phyloP scores from a whole-genome alignment of 2,329 filamentous ascomycete genomes.

The Lizonia empirigonia region DNA sequence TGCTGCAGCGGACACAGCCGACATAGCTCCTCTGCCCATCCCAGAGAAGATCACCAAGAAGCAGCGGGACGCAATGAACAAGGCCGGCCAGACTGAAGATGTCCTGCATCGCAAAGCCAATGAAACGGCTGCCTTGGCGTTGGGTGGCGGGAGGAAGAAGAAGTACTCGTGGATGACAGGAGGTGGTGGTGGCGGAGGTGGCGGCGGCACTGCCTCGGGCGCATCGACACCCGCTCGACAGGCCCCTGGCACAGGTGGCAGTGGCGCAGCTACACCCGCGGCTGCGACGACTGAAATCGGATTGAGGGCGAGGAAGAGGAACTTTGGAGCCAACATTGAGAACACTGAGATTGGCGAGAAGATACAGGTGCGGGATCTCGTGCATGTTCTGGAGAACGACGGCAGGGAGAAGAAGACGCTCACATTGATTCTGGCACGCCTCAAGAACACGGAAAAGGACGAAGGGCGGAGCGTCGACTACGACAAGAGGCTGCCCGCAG shows the following conservation, averaged over 20 bases:
- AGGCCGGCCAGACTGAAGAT: constrained; percentile 74
- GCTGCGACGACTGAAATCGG: constrained; percentile 37
- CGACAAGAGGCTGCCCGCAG: constrained; percentile 16
- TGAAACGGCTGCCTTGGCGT: constrained; percentile 79
- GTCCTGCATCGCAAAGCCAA: constrained; percentile 83
- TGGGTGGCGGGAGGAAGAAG: constrained; percentile 66
- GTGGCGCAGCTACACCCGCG: constrained; percentile 35
- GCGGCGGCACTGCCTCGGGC: constrained; percentile 42
- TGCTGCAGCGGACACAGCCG: constrained; percentile 36
- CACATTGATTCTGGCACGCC: constrained; percentile 35
- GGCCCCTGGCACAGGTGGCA: constrained; percentile 28
- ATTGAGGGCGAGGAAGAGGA: constrained; percentile 64
- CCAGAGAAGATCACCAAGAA: constrained; percentile 75
- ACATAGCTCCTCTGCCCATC: constrained; percentile 30
- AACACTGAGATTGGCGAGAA: constrained; percentile 75
- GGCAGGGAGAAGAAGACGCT: constrained; percentile 67
- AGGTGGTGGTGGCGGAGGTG: constrained; percentile 42
- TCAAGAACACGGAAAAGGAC: constrained; percentile 41
- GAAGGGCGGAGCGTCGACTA: constrained; percentile 19
- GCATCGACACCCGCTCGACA: constrained; percentile 42
- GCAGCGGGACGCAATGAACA: constrained; percentile 77
- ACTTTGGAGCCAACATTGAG: constrained; percentile 77
- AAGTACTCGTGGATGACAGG: constrained; percentile 78
- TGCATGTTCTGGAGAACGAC: constrained; percentile 79
- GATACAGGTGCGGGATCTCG: constrained; percentile 84